These are phyloP conservation scores for Dittrichia graveolens DNA, from an alignment of 129 eudicot genomes.

Conservation along the genomic window DNA sequence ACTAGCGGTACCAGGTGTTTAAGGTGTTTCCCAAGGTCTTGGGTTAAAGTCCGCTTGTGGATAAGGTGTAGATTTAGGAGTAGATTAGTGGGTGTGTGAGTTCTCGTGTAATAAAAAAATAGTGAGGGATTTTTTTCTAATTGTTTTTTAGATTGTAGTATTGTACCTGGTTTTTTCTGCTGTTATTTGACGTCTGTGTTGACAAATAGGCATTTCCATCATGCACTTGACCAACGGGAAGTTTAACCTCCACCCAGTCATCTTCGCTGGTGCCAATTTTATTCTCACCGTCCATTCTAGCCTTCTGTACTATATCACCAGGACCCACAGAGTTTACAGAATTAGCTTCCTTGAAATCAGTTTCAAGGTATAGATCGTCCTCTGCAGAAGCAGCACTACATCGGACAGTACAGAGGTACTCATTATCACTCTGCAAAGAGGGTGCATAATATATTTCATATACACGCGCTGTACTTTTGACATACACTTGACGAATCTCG, in stretches of 20 bases:
- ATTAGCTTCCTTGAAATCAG: slow-evolving; percentile 38
- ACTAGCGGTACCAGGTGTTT: too few relatives aligned
- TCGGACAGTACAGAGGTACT: slow-evolving; percentile 88
- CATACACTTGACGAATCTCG: slow-evolving; percentile 76
- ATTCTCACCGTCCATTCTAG: slow-evolving; percentile 34
- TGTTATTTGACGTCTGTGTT: slow-evolving; percentile 13
- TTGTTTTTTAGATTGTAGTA: background rate
- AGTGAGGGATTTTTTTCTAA: background rate
- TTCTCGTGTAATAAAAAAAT: background rate
- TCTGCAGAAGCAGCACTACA: slow-evolving; percentile 66
- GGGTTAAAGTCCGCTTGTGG: too few relatives aligned
- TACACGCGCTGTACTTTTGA: slow-evolving; percentile 80
- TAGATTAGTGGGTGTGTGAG: too few relatives aligned
- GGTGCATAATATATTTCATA: slow-evolving; percentile 76
- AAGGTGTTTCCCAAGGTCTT: too few relatives aligned
- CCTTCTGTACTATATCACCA: slow-evolving; percentile 27
- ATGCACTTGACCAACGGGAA: slow-evolving; percentile 35
- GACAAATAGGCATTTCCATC: slow-evolving; percentile 30
- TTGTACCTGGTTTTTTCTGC: slow-evolving; percentile 51
- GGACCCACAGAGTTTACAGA: slow-evolving; percentile 21
- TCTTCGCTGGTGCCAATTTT: slow-evolving; percentile 53
- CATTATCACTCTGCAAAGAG: slow-evolving; percentile 49
- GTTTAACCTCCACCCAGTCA: slow-evolving; percentile 90
- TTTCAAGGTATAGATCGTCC: slow-evolving; percentile 41
- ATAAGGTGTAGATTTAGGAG: too few relatives aligned